A percentile compares a stretch with the other conserved stretches of the same genome.
phyloP scores from a whole-genome alignment of 306 rosid species.

The Psophocarpus tetragonolobus region DNA sequence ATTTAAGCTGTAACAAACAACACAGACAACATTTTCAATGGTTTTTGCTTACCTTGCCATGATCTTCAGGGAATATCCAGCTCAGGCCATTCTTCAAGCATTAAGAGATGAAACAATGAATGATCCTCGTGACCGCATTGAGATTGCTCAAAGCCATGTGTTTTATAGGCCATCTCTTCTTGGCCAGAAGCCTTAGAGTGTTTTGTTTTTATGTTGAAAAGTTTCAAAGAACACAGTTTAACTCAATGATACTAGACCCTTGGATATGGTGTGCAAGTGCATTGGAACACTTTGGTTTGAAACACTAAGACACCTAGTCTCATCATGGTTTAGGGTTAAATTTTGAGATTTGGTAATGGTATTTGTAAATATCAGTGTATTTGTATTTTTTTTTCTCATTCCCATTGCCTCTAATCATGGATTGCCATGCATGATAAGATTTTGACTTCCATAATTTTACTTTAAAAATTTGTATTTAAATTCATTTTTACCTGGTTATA shows the following conservation, averaged over 20 bases:
- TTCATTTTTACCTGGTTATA: not conserved
- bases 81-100: conserved; percentile 83
- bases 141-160: conserved; percentile 85
- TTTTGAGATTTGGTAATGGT: not conserved
- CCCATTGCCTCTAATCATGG: not conserved
- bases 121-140: conserved; percentile 91
- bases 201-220: not conserved
- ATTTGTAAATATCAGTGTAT: not conserved
- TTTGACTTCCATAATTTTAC: too few species aligned
- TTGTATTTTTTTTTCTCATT: too few species aligned
- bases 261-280: not conserved
- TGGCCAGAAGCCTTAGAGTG: conserved; percentile 55
- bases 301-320: not conserved
- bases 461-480: too few species aligned
- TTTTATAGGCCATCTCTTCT: conserved; percentile 89
- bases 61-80: conserved; percentile 66
- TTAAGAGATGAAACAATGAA: conserved; percentile 82
- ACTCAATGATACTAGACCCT: not conserved
- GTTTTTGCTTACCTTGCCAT: conserved; percentile 8
- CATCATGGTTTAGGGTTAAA: not conserved
- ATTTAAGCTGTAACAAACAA: too few species aligned
- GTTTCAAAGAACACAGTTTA: not conserved
- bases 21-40: conserved; percentile 1
- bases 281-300: not conserved
- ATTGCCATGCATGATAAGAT: not conserved